A percentile compares a stretch with the other conserved stretches of the same genome.
phyloP scores from a whole-genome alignment of 2,329 filamentous ascomycete species.

The Fusarium avenaceum region DNA sequence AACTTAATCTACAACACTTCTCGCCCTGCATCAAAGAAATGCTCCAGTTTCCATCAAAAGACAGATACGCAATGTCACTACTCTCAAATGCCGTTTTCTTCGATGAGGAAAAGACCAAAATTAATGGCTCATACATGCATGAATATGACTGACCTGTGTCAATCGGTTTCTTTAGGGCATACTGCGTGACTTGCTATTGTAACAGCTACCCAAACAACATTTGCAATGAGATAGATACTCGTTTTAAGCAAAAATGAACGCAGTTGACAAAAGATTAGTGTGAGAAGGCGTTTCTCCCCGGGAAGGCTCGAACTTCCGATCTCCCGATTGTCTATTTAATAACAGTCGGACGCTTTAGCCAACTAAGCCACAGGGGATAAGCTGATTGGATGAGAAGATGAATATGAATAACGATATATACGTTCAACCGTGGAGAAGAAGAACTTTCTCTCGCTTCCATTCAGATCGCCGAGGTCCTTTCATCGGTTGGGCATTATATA shows the following conservation, averaged over 20 bases:
- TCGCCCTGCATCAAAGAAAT: too few relatives aligned
- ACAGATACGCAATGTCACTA: too few relatives aligned
- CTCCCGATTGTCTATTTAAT: constrained; percentile 48
- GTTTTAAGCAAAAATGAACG: background rate
- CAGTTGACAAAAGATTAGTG: background rate
- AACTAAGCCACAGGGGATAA: constrained; percentile 46
- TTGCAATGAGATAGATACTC: too few relatives aligned
- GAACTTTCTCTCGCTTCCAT: too few relatives aligned
- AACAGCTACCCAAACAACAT: too few relatives aligned
- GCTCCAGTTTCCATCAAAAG: too few relatives aligned
- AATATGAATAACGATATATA: fast-evolving
- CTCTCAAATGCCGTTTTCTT: too few relatives aligned
- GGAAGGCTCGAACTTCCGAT: constrained; percentile 51
- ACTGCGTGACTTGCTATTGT: too few relatives aligned
- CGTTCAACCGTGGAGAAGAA: too few relatives aligned
- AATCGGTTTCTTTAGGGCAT: background rate
- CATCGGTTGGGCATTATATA: background rate
- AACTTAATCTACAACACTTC: too few relatives aligned
- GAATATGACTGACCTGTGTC: background rate
- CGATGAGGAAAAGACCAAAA: too few relatives aligned
- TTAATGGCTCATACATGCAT: background rate
- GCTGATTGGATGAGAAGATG: constrained; percentile 17
- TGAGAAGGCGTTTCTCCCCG: constrained; percentile 37
- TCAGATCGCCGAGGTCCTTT: too few relatives aligned
- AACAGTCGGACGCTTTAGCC: constrained; percentile 47